Percentiles rank a stretch among this genome's conserved stretches.
These are phyloP conservation scores for Poterioochromonas sp. DNA, from an alignment of 352 stramenopile genomes.

Conservation along the genomic window DNA sequence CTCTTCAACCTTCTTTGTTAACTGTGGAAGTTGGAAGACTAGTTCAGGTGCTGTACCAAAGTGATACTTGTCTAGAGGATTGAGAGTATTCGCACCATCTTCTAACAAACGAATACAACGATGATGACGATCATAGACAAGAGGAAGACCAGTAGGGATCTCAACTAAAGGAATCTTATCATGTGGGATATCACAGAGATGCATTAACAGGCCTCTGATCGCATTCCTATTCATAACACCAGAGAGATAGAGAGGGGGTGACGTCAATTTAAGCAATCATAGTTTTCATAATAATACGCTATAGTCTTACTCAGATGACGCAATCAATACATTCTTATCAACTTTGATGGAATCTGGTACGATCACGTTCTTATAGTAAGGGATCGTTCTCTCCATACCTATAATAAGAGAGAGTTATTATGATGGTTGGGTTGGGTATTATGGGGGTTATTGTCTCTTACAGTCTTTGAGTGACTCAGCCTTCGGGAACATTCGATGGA, in stretches of 20 bases:
- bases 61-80: slow-evolving; percentile 58
- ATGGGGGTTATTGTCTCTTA: slow-evolving; percentile 17
- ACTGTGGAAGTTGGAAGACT: slow-evolving; percentile 57
- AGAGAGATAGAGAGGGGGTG: background rate
- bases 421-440: background rate
- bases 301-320: slow-evolving; percentile 62
- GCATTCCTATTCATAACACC: slow-evolving; percentile 59
- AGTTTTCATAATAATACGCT: background rate
- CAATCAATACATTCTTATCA: slow-evolving; percentile 90
- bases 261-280: background rate
- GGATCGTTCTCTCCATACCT: slow-evolving; percentile 78
- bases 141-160: slow-evolving; percentile 87
- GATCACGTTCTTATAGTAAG: slow-evolving; percentile 83
- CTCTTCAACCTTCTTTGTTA: slow-evolving; percentile 52
- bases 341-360: slow-evolving; percentile 72
- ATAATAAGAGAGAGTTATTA: slow-evolving; percentile 58
- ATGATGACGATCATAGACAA: slow-evolving; percentile 86
- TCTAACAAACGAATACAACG: slow-evolving; percentile 60
- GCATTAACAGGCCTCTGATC: slow-evolving; percentile 90
- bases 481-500: slow-evolving; percentile 60
- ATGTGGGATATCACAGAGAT: slow-evolving; percentile 88
- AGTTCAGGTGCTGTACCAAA: slow-evolving; percentile 58
- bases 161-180: slow-evolving; percentile 89
- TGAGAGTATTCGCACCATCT: slow-evolving; percentile 35
- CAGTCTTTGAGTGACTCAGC: slow-evolving; percentile 48